Base-by-base conservation (phyloP, 331 rosid genomes). In the Erythrophleum ivorense region DNA sequence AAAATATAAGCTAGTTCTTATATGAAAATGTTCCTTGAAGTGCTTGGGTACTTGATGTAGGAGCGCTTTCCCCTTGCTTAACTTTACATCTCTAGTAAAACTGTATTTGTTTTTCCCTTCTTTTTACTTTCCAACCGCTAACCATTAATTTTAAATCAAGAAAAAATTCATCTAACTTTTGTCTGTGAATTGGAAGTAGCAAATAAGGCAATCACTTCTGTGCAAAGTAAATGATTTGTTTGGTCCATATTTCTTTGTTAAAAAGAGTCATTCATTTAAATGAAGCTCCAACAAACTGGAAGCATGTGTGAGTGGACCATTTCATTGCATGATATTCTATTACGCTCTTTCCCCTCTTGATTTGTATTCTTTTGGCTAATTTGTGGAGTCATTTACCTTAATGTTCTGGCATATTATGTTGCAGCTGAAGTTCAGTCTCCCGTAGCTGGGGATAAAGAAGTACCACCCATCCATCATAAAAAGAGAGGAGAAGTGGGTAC, bases 401-500 rank as follows among this genome's bases (percentile, higher is more conserved):
- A 46, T 45, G 29, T 62, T 76, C 11, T 29, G 31, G 73, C 10
- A 75, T 63, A 38, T 72, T 76, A 29, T 84, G 80, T 80, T 79
- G 89, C 80, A 77, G 86, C 76, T 53, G 89, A 82, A 38, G 62
- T 46, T 50, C 71, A 71, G 41, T 62, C 87, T 34, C 79, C 84
- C 68, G 5, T 58, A 66, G 68, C 71, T 60, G 64, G 50, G 43
- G 81, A 43, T 9, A 80, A 50, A 21, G 86, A 67, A 19, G 77
- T 48, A 49, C 75, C 77, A 15, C 34, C 83, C 54, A 40, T 46
- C 40, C 88, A 74, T 63, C 76, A 45, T 80, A 86, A 65, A 74
- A 89, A 54, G 83, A 85, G 75, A 73, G 89, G 84, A n/a, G 86
- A 75, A 85, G 69, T 78, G 18, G 75, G 62, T 43, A 16, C 71